Evolutionary conservation across 441 rosid species (phyloP), one percentile per base, ranked within the genome.

Genomic region (Flueggea neowawraea): DNA sequence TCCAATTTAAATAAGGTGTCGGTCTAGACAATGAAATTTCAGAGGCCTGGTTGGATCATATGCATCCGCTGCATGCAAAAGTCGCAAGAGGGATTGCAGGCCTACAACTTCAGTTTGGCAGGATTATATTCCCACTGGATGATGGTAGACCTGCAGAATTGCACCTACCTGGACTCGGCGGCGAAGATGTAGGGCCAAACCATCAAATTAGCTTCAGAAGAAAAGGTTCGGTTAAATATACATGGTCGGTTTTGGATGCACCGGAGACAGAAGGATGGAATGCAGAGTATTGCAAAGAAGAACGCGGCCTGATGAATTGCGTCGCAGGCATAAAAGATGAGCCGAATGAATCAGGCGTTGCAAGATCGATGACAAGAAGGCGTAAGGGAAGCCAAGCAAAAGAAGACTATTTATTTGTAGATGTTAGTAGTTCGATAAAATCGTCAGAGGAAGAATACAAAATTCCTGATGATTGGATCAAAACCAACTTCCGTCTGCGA

Each of bases 191-290:
- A 31, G 87, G 91, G n/a, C 89, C 86, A 50, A 65, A 66, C 14
- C 59, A 73, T 67, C 87, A 75, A 66, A 44, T 65, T 7, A 82
- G 61, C 58, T 16, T 52, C 54, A 66, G 84, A 59, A 81, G 79
- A 72, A 85, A 77, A 74, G 50, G 68, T 49, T 54, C 74, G 5
- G 16, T 59, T 0, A 83, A 79, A 63, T 83, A 81, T 57, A 56
- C 69, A 12, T 88, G 91, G 95, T 69, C 88, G 14, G 64, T 77
- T 17, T 15, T 83, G 55, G 89, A 83, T 57, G 83, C 84, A 55
- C 91, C 91, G 6, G 88, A 85, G 72, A 83, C 78, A 13, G 91
- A 88, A 80, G 89, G 91, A 58, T 85, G 95, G 91, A 88, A 88
- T 64, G 83, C 83, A n/a, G 87, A 88, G 72, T 88, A 85, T 43